Base-by-base conservation (phyloP, 108 stramenopile species). In the Aurantiochytrium sp. region DNA sequence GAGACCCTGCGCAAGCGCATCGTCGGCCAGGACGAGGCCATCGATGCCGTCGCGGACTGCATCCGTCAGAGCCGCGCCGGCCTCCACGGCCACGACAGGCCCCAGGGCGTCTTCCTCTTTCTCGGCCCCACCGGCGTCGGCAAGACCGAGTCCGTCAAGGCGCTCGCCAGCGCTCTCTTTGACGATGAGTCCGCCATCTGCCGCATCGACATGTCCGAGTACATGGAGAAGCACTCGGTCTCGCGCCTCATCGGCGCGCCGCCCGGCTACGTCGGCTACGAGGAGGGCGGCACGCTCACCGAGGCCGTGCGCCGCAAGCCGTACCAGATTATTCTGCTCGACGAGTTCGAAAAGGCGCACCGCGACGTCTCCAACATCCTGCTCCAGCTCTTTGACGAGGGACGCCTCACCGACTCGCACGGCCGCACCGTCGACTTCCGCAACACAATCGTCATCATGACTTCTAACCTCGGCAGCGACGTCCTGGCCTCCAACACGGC, bases 141-240 rank as follows among this genome's bases (percentile, higher is more conserved):
- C 17, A 97, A 98, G 92, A 98, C 97, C 4, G 95, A 96, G 90
- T 90, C 97, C 41, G 95, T 95, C 87, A 98, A 98, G 89, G 94
- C 95, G 24, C 89, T 97, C 48, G 96, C 96, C 6, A 95, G 92
- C 32, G 93, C 92, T 32, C 95, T 97, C 87, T 98, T 94, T 90
- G 95, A 96, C 42, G 93, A 93, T 41, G 96, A 96, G 88, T 93
- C 93, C 68, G 94, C 95, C 69, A 95, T 98, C 92, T 91, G 96
- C 86, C 95, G 98, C n/a, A 96, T 99, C 73, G 98, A 99, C 92
- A 99, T 99, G 99, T 93, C 92, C 48, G 99, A 99, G 90, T 98
- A 96, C 91, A 96, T 95, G 86, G 97, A 98, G 88, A 96, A 97
- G 92, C 96, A 96, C 69, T 91, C 95, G 45, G 97, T 97, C 4